Conservation (phyloP, 768 basidiomycete species). For the Xerocomellus chrysenteron region DNA sequence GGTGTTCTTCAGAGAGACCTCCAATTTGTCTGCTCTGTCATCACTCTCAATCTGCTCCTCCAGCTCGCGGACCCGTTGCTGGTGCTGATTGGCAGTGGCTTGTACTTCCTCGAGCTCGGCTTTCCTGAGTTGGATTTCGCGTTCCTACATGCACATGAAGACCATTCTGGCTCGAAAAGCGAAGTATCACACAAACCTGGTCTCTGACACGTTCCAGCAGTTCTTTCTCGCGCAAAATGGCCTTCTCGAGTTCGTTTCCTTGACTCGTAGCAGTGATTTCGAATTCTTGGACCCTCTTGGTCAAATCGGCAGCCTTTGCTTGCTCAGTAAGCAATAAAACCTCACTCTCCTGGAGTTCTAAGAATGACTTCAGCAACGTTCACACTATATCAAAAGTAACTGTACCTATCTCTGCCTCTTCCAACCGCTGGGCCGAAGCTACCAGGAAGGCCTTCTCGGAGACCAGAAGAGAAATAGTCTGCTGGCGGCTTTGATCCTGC, state of each 20-base stretch:
- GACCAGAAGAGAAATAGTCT: constrained; percentile 75
- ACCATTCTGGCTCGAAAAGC: neutral
- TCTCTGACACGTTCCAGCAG: constrained; percentile 33
- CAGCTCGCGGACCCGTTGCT: constrained; percentile 63
- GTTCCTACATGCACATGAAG: constrained; percentile 49
- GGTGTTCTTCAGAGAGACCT: constrained; percentile 70
- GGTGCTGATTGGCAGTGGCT: constrained; percentile 51
- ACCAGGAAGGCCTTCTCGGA: constrained; percentile 65
- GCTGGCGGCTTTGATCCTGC: constrained; percentile 57
- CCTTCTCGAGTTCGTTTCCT: constrained; percentile 41
- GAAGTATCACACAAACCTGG: constrained; percentile 30
- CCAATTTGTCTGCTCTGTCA: constrained; percentile 74
- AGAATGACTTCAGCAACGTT: neutral
- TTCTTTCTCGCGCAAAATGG: constrained; percentile 50
- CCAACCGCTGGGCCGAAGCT: constrained; percentile 56
- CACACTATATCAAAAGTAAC: constrained; percentile 1
- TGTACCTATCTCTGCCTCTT: constrained; percentile 61
- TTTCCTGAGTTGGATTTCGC: constrained; percentile 67
- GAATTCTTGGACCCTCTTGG: constrained; percentile 42
- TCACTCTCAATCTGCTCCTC: constrained; percentile 84
- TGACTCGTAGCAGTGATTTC: constrained; percentile 38
- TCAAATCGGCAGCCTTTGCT: constrained; percentile 38
- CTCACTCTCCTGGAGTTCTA: constrained; percentile 48
- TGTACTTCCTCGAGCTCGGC: constrained; percentile 52
- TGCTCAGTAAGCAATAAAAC: constrained; percentile 44